Percentiles rank a stretch among this genome's conserved stretches.
Evolutionary conservation across 805 yeast species (phyloP).

Genomic region (Candida coleopterorum): DNA sequence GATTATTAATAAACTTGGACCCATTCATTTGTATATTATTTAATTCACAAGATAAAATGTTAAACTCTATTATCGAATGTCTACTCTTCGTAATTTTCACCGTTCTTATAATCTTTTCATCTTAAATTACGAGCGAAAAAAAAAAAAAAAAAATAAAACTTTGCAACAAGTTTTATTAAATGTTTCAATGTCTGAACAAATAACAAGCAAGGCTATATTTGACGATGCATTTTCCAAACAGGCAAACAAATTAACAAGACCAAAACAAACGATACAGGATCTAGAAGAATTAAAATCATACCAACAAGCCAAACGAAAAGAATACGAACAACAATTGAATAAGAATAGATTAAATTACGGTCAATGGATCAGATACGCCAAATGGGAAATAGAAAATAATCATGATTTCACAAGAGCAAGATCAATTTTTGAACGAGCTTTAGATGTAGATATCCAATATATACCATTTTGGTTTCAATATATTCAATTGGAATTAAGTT

Average conservation of each 20-base stretch:
- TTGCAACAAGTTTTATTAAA: background rate
- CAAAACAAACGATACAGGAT: constrained; percentile 47
- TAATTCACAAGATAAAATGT: too few species aligned
- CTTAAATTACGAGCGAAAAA: background rate
- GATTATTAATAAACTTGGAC: background rate
- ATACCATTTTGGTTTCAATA: constrained; percentile 86
- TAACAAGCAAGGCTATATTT: constrained; percentile 35
- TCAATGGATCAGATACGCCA: constrained; percentile 91
- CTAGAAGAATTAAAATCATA: constrained; percentile 73
- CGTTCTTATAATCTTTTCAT: too few species aligned
- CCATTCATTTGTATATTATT: too few species aligned
- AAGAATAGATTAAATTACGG: constrained; percentile 76
- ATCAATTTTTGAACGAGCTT: constrained; percentile 82
- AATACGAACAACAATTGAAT: constrained; percentile 82
- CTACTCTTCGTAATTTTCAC: background rate
- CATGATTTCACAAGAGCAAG: constrained; percentile 76
- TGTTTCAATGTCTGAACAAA: constrained; percentile 13
- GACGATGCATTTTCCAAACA: constrained; percentile 28
- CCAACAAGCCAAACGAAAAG: constrained; percentile 73
- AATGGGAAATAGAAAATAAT: constrained; percentile 72
- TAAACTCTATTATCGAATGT: background rate
- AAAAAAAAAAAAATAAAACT: background rate
- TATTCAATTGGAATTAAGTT: constrained; percentile 69
- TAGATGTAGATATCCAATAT: constrained; percentile 68
- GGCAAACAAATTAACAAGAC: constrained; percentile 20